phyloP scores from a whole-genome alignment of 805 yeast genomes.

The Helenozyma rhizophorensis region DNA sequence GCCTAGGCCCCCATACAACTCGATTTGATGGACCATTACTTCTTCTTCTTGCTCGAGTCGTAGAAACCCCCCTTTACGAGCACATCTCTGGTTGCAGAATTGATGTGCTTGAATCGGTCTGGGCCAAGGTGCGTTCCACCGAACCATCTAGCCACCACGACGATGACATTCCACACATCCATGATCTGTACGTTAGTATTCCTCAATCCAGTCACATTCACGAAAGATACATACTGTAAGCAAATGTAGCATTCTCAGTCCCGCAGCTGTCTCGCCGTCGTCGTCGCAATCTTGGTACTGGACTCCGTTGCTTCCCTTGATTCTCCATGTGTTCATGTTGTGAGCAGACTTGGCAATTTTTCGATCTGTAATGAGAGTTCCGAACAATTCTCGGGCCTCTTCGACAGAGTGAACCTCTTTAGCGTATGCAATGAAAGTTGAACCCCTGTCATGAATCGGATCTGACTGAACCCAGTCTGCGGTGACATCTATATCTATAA shows the following conservation, averaged over 20 bases:
- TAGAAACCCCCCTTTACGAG: conserved; percentile 58
- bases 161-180: conserved; percentile 82
- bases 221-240: conserved; percentile 44
- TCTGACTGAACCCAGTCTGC: conserved; percentile 76
- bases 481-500: conserved; percentile 39
- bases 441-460: conserved; percentile 76
- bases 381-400: conserved; percentile 56
- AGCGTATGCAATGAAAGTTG: conserved; percentile 80
- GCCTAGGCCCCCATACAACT: too few relatives aligned
- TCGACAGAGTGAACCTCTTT: conserved; percentile 57
- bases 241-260: conserved; percentile 77
- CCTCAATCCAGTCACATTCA: background rate
- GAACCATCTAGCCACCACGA: conserved; percentile 87
- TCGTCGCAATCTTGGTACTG: conserved; percentile 85
- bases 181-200: conserved; percentile 43
- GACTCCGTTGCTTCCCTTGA: conserved; percentile 51
- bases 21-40: too few relatives aligned
- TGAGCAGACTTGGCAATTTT: conserved; percentile 68
- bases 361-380: conserved; percentile 54
- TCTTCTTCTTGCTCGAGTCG: conserved; percentile 4
- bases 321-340: conserved; percentile 85
- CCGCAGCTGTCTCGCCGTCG: conserved; percentile 97
- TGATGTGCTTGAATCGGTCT: conserved; percentile 90
- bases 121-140: conserved; percentile 93
- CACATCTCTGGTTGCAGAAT: conserved; percentile 83